Conservation (phyloP, 805 yeast species). For the Candida multigemmis region DNA sequence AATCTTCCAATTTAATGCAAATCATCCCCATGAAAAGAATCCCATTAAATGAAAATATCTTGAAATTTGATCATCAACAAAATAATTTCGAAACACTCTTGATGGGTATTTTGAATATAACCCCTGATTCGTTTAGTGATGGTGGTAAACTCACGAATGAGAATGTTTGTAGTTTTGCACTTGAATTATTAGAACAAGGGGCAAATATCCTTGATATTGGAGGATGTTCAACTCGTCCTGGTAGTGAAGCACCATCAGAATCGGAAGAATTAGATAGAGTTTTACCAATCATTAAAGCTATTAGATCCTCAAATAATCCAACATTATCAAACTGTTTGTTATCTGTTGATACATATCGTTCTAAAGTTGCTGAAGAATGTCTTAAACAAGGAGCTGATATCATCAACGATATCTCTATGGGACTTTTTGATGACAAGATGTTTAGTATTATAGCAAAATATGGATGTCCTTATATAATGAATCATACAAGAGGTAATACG, state of each 20-base stretch:
- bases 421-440: conserved; percentile 57
- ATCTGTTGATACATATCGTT: conserved; percentile 84
- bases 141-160: conserved; percentile 46
- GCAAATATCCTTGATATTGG: conserved; percentile 86
- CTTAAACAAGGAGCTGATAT: conserved; percentile 79
- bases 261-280: conserved; percentile 68
- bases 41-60: conserved; percentile 5
- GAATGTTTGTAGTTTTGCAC: conserved; percentile 25
- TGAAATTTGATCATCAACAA: conserved; percentile 36
- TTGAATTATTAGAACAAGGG: conserved; percentile 43
- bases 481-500: conserved; percentile 81
- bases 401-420: conserved; percentile 85
- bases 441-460: conserved; percentile 59
- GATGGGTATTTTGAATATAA: conserved; percentile 85
- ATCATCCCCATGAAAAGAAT: conserved; percentile 37
- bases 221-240: conserved; percentile 91
- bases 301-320: conserved; percentile 36
- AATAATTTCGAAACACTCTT: conserved; percentile 46
- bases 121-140: conserved; percentile 95
- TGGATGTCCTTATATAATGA: conserved; percentile 71
- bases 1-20: conserved; percentile 40
- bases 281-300: conserved; percentile 55
- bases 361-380: conserved; percentile 63
- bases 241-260: conserved; percentile 49
- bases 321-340: conserved; percentile 38